These are phyloP conservation scores for Draba incana DNA, from an alignment of 345 rosid species.

Conservation along the genomic window DNA sequence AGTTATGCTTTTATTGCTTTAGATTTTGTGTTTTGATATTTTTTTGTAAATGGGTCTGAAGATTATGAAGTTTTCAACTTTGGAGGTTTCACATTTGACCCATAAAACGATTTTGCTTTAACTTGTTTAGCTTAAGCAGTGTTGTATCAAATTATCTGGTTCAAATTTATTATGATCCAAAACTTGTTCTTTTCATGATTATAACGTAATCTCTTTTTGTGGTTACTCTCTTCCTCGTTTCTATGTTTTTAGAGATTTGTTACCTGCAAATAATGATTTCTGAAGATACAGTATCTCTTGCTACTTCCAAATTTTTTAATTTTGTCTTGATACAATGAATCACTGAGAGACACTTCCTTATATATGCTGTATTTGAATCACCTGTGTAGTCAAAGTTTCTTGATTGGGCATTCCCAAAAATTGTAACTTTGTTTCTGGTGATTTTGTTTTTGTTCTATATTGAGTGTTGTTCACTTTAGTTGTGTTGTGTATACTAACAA, in stretches of 20 bases:
- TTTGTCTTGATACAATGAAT: no score
- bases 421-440: no score
- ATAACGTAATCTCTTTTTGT: background rate
- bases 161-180: background rate
- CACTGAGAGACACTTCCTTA: no score
- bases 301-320: no score
- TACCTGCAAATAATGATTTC: conserved; percentile 15
- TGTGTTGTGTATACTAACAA: conserved; percentile 42
- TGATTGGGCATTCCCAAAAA: no score
- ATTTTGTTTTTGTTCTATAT: background rate
- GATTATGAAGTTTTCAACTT: conserved; percentile 7
- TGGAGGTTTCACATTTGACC: background rate
- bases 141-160: background rate
- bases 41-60: no score
- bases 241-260: conserved; percentile 5
- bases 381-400: no score
- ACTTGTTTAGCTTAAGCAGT: background rate
- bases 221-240: conserved; percentile 18
- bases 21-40: no score
- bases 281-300: conserved; percentile 17
- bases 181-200: background rate
- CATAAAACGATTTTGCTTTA: background rate
- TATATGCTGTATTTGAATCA: no score
- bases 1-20: no score
- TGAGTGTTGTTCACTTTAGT: conserved; percentile 48